Evolutionary conservation across 2,329 filamentous ascomycete species (phyloP), one percentile per base, ranked within the genome.

Genomic region (Exophiala sideris): DNA sequence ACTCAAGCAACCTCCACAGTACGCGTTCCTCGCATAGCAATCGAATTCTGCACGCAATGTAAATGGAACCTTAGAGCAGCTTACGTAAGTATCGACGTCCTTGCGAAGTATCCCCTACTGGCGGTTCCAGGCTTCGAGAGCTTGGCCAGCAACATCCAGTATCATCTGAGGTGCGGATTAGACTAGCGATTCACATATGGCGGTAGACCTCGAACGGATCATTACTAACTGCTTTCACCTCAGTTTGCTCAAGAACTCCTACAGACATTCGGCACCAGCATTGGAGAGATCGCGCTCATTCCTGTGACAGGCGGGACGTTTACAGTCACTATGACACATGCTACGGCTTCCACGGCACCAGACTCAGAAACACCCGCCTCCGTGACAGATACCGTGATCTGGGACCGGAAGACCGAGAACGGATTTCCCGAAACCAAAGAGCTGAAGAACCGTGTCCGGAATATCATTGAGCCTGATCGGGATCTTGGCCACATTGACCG

Each of bases 341-440:
- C 54, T 5, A 20, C 39, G 20, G 32, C 46, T 11, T 34, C 32
- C 12, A 41, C 34, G 20, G 14, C 42, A 29, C 32, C 46, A 29
- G 5, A 45, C 12, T 41, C 58, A 42, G 45, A 50, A 41, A 44
- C 59, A 50, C 50, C 57, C 4, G 53, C 55, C 7, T 29, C 32
- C 5, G 54, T 46, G 38, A 42, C 75, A 58, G 75, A 80, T 52
- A 81, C 78, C 29, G 67, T 87, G 2, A 76, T 97, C 32, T 99
- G 94, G 94, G 90, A 97, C 76, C 82, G 94, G 58, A 95, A 91
- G 69, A 68, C 73, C 3, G 86, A 96, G 67, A 89, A 89, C 29
- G 91, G 94, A 0, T 99, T 99, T 71, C 94, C 92, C 57, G 91
- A 96, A 74, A 91, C 89, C 2, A 96, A 96, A 72, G 86, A 92